Base-by-base conservation (phyloP, 116 monocot genomes). In the Trichopus zeylanicus region DNA sequence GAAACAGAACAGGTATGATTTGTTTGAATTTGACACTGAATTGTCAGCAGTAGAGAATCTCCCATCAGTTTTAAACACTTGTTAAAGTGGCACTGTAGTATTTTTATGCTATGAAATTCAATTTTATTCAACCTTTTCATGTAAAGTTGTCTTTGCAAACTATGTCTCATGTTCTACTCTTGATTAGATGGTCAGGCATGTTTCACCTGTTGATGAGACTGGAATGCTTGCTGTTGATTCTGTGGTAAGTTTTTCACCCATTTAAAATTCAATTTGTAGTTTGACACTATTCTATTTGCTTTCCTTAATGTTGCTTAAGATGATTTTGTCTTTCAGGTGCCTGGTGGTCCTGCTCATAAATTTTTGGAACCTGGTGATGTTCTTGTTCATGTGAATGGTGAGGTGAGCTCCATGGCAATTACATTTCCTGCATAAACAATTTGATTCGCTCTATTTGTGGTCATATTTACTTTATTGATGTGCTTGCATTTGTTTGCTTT, bases 161-260 rank as follows among this genome's bases (percentile, higher is more conserved):
- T 32, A 6, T 56, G 12, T 39, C 8, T 26, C 29, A 0, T 55
- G n/a, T 29, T 10, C 29, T 69, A 39, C 28, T 35, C 22, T 47
- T 23, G 37, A 61, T 68, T 67, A 93, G 93, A 77, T 80, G 64
- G 88, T 88, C 48, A 83, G 93, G 46, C 70, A 74, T 72, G 85
- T 82, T 54, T 84, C 85, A 46, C 64, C 72, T 61, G 6, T 26
- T 56, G 76, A 67, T 25, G 93, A 93, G 77, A 93, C 93, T 46
- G 93, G 93, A 66, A 93, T 93, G 93, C 72, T 93, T 59, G 85
- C 88, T 72, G 85, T 93, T 67, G 93, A 93, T 71, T 88, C 88
- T 48, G 85, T 93, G 74, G 93, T 93, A 47, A 77, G 84, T 82
- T 31, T 51, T 64, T 23, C 31, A 8, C 21, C 22, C 22, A 3